Evolutionary conservation across 116 monocot genomes (phyloP), one percentile per base, ranked within the genome.

Genomic region (Zostera marina): DNA sequence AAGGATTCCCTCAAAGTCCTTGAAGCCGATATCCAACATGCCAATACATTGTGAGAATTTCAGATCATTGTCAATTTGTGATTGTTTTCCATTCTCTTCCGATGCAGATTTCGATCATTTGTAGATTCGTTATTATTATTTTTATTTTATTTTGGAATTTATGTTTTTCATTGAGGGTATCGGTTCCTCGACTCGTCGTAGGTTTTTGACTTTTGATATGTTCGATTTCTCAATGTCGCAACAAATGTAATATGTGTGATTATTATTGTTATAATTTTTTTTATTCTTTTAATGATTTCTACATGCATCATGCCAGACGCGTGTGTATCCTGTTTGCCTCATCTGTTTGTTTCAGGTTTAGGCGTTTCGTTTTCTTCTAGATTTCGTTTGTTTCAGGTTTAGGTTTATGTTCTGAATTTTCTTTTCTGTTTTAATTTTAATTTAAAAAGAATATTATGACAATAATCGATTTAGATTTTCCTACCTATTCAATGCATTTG

Each of bases 21-120:
- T 41, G 92, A 92, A 75, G 92, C 92, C 45, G 92, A 92, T 63
- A 86, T 92, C 77, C 92, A 92, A 71, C 92, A 92, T 58, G 92
- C 86, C 62, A 92, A 92, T 57, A 78, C 92, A 9, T 68, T 92
- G 86, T 92, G 62, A 62, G 69, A 8, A 8, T 58, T 11, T 8
- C 2, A 41, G 5, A 21, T 19, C 22, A 20, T 20, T 21, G 19
- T 12, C 1, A 13, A 1, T 12, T 59, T 59, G 21, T 42, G 40
- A 41, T 51, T 51, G 13, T 59, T 59, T 40, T 14, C 1, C 5
- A 41, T 48, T 11, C 39, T 13, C 20, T 47, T 48, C 22, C 26
- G 8, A 25, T 0, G 13, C 16, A 8, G 24, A 21, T 25, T 65
- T 17, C n/a, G n/a, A n/a, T n/a, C 25, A 44, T 53, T 56, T 16